A percentile compares a stretch with the other conserved stretches of the same genome.
phyloP scores from a whole-genome alignment of 1,284 basidiomycete species.

The Ceratobasidium sp. region DNA sequence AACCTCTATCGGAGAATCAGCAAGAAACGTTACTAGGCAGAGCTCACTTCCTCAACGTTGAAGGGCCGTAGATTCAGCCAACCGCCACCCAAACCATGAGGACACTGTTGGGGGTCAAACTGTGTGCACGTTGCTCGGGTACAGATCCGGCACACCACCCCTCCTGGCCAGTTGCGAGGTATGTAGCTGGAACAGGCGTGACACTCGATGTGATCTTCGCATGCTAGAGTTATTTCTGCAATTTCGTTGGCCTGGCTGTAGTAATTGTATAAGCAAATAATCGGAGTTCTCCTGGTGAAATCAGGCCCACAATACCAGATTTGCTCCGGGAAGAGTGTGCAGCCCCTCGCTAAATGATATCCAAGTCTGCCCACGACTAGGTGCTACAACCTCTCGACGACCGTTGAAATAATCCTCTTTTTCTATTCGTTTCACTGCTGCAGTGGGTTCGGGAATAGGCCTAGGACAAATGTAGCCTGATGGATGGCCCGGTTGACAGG shows the following conservation, averaged over 20 bases:
- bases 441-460: conserved; percentile 42
- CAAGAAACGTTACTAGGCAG: no score
- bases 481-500: conserved; percentile 35
- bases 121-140: conserved; percentile 3
- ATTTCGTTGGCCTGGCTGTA: conserved; percentile 11
- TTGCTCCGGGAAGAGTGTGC: conserved; percentile 9
- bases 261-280: neutral
- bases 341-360: conserved; percentile 17
- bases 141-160: conserved; percentile 5
- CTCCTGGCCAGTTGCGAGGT: conserved; percentile 18
- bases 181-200: conserved; percentile 10
- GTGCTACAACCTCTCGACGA: neutral
- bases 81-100: neutral
- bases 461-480: conserved; percentile 35
- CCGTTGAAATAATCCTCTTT: conserved; percentile 27
- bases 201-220: conserved; percentile 26
- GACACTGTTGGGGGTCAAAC: conserved; percentile 30
- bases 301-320: conserved; percentile 2
- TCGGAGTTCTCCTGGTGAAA: no score
- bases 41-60: neutral
- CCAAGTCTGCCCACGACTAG: conserved; percentile 3
- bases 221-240: conserved; percentile 27
- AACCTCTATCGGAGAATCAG: neutral
- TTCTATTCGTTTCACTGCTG: conserved; percentile 21
- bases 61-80: conserved; percentile 9